phyloP scores from a whole-genome alignment of 768 basidiomycete genomes.

The Phlegmacium glaucopus region DNA sequence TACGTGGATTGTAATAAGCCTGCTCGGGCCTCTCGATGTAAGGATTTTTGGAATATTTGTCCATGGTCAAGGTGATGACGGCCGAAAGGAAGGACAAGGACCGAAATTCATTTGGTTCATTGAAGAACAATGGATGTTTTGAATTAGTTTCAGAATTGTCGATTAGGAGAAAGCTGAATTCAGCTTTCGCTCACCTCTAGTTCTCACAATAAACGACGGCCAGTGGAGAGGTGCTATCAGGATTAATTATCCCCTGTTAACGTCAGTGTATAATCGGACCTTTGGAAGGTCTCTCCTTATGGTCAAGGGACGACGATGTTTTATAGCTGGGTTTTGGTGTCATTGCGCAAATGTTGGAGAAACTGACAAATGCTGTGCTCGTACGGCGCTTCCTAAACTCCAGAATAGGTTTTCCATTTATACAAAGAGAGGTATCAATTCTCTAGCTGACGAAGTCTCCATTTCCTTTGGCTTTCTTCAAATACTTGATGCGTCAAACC shows the following conservation, averaged over 20 bases:
- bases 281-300: too few species aligned
- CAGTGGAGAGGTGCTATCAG: not conserved
- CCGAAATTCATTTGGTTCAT: conserved; percentile 1
- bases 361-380: too few species aligned
- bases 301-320: too few species aligned
- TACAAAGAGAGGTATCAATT: not conserved
- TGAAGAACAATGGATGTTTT: not conserved
- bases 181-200: too few species aligned
- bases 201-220: not conserved
- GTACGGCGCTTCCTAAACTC: too few species aligned
- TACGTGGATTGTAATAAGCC: conserved; percentile 12
- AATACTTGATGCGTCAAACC: conserved; percentile 64
- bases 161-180: too few species aligned
- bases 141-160: not conserved
- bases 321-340: too few species aligned
- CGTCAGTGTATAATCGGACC: too few species aligned
- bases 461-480: conserved; percentile 66
- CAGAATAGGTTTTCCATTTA: too few species aligned
- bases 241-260: too few species aligned
- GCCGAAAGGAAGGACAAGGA: not conserved
- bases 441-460: conserved; percentile 51
- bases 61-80: not conserved
- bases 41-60: not conserved
- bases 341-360: too few species aligned
- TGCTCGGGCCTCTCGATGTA: conserved; percentile 11